Evolutionary conservation across 768 basidiomycete genomes (phyloP).

Genomic region (Lactarius quietus): DNA sequence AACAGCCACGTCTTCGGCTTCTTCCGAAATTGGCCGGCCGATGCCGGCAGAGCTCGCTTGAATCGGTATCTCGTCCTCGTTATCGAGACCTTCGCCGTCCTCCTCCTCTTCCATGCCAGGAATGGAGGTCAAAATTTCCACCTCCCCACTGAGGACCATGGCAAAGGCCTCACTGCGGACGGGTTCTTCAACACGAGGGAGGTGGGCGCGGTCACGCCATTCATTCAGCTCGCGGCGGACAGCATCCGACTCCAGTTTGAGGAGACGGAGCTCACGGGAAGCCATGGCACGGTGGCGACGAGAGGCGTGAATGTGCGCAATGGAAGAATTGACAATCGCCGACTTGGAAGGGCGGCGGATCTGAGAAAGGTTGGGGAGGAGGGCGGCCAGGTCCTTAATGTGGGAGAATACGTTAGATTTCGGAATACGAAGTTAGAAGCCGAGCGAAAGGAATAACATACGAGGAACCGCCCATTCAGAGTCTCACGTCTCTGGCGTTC

Average conservation of each 20-base stretch:
- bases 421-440: conserved; percentile 11
- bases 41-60: conserved; percentile 27
- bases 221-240: conserved; percentile 91
- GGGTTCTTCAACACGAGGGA: conserved; percentile 72
- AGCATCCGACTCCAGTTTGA: conserved; percentile 81
- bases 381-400: conserved; percentile 77
- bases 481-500: conserved; percentile 92
- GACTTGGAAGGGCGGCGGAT: conserved; percentile 95
- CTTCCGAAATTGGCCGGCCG: conserved; percentile 26
- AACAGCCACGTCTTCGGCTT: conserved; percentile 31
- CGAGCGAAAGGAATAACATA: conserved; percentile 42
- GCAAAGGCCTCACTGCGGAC: conserved; percentile 66
- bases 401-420: background rate
- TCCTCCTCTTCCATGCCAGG: conserved; percentile 53
- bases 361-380: conserved; percentile 87
- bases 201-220: conserved; percentile 76
- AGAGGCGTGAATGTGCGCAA: conserved; percentile 81
- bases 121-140: conserved; percentile 55
- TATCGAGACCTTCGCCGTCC: conserved; percentile 47
- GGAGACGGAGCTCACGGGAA: conserved; percentile 71
- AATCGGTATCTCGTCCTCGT: conserved; percentile 33
- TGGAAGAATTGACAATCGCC: conserved; percentile 94
- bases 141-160: conserved; percentile 66
- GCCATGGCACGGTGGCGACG: conserved; percentile 80
- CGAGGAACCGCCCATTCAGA: conserved; percentile 88